Evolutionary conservation across 441 rosid species (phyloP).

Genomic region (Populus hybrid): DNA sequence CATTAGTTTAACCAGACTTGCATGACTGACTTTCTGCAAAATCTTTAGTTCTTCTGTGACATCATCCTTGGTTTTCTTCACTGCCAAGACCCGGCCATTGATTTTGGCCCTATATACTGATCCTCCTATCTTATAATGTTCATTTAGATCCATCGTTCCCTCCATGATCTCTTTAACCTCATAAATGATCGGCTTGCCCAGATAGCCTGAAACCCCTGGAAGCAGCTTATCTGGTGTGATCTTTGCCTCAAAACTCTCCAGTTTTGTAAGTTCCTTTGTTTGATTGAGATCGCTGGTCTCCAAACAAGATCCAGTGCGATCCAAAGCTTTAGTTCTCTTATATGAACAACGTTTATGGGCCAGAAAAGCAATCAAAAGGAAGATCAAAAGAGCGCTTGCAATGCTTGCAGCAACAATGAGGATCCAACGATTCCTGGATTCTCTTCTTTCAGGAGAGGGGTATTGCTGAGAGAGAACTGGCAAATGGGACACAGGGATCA

Average conservation of each 20-base stretch:
- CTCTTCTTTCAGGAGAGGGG: too few relatives aligned
- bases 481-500: too few relatives aligned
- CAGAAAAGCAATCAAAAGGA: too few relatives aligned
- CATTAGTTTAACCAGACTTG: conserved; percentile 51
- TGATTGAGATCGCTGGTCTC: too few relatives aligned
- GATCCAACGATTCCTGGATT: too few relatives aligned
- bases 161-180: conserved; percentile 38
- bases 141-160: conserved; percentile 43
- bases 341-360: too few relatives aligned
- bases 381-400: too few relatives aligned
- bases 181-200: conserved; percentile 43
- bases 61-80: conserved; percentile 44
- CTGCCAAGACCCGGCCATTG: conserved; percentile 41
- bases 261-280: too few relatives aligned
- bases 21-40: conserved; percentile 53
- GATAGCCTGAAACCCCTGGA: conserved; percentile 49
- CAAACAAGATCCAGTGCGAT: too few relatives aligned
- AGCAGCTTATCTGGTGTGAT: conserved; percentile 39
- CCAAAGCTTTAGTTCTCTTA: too few relatives aligned
- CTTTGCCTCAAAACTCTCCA: background rate
- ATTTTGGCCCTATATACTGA: conserved; percentile 46
- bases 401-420: too few relatives aligned
- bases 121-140: conserved; percentile 41
- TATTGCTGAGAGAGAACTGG: too few relatives aligned
- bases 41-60: conserved; percentile 44